Percentiles rank a stretch among this genome's conserved stretches.
Conservation (phyloP, 768 basidiomycete genomes). For the Clathrus columnatus region DNA sequence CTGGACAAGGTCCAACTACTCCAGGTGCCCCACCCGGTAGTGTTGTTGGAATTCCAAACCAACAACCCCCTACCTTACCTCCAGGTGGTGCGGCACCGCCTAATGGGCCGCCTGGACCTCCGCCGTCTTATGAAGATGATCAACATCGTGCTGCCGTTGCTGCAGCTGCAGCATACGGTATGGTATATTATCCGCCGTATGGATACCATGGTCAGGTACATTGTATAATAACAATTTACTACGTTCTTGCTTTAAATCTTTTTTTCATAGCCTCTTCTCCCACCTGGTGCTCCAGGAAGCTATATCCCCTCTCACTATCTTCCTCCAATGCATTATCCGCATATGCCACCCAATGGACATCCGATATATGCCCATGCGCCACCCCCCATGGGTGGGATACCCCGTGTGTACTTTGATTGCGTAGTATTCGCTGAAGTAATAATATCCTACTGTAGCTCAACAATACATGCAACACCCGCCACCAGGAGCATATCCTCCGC, state of each 20-base stretch:
- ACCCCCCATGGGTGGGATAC: conserved; percentile 73
- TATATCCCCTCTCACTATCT: conserved; percentile 78
- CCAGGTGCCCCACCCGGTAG: not conserved
- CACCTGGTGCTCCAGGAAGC: conserved; percentile 62
- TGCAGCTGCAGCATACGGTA: conserved; percentile 41
- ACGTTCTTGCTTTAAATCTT: conserved; percentile 6
- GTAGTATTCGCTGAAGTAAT: conserved; percentile 4
- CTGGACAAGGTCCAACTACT: not conserved
- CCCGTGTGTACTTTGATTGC: conserved; percentile 45
- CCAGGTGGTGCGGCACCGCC: not conserved
- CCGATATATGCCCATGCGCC: conserved; percentile 69
- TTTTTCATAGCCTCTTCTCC: conserved; percentile 16
- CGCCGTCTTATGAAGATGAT: conserved; percentile 76
- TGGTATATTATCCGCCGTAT: conserved; percentile 66
- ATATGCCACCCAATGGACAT: conserved; percentile 73
- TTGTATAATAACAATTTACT: conserved; percentile 12
- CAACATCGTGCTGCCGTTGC: conserved; percentile 39
- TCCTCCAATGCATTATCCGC: conserved; percentile 80
- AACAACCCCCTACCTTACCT: not conserved
- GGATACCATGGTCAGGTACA: conserved; percentile 67
- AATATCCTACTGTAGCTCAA: conserved; percentile 38
- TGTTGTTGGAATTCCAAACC: not conserved
- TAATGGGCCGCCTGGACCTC: not conserved
- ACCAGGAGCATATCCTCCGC: conserved; percentile 67
- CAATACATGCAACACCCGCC: conserved; percentile 61